Percentiles rank a stretch among this genome's conserved stretches.
Conservation (phyloP, 768 basidiomycete species). For the Mycena latifolia region DNA sequence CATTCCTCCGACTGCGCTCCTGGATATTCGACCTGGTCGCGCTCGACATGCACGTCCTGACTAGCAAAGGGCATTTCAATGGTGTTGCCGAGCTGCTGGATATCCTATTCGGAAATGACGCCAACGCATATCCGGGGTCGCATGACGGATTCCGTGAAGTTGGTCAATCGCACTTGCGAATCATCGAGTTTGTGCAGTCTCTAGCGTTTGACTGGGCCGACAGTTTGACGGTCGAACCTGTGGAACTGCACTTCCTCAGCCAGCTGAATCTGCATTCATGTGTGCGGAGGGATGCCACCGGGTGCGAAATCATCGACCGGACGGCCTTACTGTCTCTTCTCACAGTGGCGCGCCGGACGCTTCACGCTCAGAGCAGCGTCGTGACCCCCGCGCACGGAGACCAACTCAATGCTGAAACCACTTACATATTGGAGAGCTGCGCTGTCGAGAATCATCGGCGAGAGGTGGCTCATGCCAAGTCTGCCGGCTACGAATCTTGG, state of each 20-base stretch:
- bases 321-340: slow-evolving; percentile 80
- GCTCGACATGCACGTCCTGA: slow-evolving; percentile 89
- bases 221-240: slow-evolving; percentile 66
- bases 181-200: slow-evolving; percentile 91
- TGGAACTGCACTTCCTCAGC: slow-evolving; percentile 73
- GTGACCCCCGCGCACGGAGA: slow-evolving; percentile 73
- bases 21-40: slow-evolving; percentile 89
- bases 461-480: slow-evolving; percentile 79
- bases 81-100: slow-evolving; percentile 80
- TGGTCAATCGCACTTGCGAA: slow-evolving; percentile 85
- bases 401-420: slow-evolving; percentile 75
- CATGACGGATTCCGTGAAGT: slow-evolving; percentile 72
- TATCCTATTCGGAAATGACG: slow-evolving; percentile 82
- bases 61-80: slow-evolving; percentile 81
- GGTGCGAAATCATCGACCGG: slow-evolving; percentile 88
- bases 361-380: slow-evolving; percentile 78
- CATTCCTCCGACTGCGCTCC: slow-evolving; percentile 87
- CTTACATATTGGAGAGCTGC: slow-evolving; percentile 86
- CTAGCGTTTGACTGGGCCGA: slow-evolving; percentile 93
- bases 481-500: slow-evolving; percentile 86
- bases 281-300: slow-evolving; percentile 72
- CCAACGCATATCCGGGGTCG: slow-evolving; percentile 54
- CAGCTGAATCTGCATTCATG: slow-evolving; percentile 80
- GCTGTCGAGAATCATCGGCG: slow-evolving; percentile 91
- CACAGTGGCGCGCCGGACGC: slow-evolving; percentile 64